Base-by-base conservation (phyloP, 495 filamentous ascomycete genomes). In the Tricharina praecox region DNA sequence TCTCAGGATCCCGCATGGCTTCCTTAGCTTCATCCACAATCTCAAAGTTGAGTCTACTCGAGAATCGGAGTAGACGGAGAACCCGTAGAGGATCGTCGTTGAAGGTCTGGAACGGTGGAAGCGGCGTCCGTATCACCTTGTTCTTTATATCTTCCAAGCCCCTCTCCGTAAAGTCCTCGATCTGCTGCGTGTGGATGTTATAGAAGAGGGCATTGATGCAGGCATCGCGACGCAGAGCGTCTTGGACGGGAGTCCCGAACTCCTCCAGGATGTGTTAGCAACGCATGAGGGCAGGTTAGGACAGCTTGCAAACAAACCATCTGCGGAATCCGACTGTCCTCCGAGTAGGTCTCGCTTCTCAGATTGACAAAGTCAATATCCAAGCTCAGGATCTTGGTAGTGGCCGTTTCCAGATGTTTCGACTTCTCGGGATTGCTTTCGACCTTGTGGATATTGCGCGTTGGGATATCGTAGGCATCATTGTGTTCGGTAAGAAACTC, bases 131-230 rank as follows among this genome's bases (percentile, higher is more conserved):
- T 51, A 99, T 81, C 26, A 86, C 60, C 47, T 73, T 70, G 4
- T 67, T 66, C 35, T 69, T 53, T 73, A 97, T 75, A 59, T 96
- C 90, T 0, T 70, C 56, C 15, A 93, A 62, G 0, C 90, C 90
- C 33, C 62, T 65, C 11, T 72, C 73, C 0, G 83, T 88, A 45
- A 88, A 80, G 62, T 97, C 90, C 62, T 97, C 90, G 9, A 96
- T 73, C 44, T 68, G 53, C 16, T 75, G 67, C 0, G 72, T 78
- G 44, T 87, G 78, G 7, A 97, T 67, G 52, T 96, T 96, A 62
- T 93, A 97, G 65, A 97, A 97, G 42, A 97, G 70, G 20, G 90
- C 87, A 60, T 97, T 97, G 49, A 97, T 73, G 2, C 86, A 94
- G 9, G 92, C 85, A 68, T 97, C 90, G 41, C 90, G 74, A 20